Percentiles rank a stretch among this genome's conserved stretches.
Conservation (phyloP, 1,284 basidiomycete species). For the Cyathus pygmaeus region DNA sequence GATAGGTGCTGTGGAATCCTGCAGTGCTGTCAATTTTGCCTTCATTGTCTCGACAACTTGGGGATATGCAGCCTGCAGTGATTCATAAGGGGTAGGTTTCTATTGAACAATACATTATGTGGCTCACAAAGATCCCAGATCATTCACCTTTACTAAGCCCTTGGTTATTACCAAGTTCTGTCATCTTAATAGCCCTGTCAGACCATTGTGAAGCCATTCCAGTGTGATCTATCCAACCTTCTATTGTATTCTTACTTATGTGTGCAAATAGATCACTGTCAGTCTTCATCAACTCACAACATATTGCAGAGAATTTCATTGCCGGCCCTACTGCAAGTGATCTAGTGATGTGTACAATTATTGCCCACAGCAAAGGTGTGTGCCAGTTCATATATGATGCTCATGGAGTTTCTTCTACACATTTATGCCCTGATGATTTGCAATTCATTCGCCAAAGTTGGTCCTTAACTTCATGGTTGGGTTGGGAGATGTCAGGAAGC, state of each 20-base stretch:
- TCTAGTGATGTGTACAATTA: conserved; percentile 15
- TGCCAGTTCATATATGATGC: conserved; percentile 34
- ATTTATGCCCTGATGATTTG: conserved; percentile 21
- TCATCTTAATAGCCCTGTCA: not conserved
- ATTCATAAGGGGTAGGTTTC: not conserved
- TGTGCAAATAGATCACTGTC: conserved; percentile 7
- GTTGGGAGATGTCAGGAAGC: conserved; percentile 20
- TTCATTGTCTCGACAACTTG: not conserved
- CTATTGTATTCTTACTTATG: conserved; percentile 12
- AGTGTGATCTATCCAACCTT: conserved; percentile 20
- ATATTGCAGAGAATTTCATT: conserved; percentile 10
- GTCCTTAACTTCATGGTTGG: conserved; percentile 3
- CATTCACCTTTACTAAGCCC: conserved; percentile 11
- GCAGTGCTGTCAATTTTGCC: conserved; percentile 5
- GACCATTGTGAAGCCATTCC: conserved; percentile 3
- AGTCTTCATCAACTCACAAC: conserved; percentile 7
- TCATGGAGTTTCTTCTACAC: conserved; percentile 11
- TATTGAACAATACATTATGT: not conserved
- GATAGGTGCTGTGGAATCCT: conserved; percentile 8
- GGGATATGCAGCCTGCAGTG: not conserved
- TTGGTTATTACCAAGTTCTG: conserved; percentile 9
- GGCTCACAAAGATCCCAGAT: conserved; percentile 19
- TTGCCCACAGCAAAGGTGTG: conserved; percentile 20
- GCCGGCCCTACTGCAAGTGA: conserved; percentile 12
- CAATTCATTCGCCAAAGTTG: conserved; percentile 12